Evolutionary conservation across 352 stramenopile genomes (phyloP), one percentile per base, ranked within the genome.

Genomic region (Phytophthora pluvialis): DNA sequence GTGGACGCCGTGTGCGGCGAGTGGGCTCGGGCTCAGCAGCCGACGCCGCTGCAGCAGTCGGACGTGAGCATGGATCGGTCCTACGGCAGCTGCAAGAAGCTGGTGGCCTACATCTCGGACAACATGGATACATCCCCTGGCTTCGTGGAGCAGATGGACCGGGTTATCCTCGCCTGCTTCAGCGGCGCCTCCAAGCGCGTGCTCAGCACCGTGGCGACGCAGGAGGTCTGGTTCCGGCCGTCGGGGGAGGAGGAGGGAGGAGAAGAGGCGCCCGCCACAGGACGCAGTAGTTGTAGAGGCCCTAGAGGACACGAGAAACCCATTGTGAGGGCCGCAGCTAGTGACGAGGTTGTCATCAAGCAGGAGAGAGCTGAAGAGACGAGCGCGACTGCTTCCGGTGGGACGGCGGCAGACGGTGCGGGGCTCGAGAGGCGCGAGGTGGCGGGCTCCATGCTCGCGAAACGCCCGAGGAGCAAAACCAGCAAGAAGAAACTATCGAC

Each of bases 161-260:
- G 81, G 42, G 72, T 90, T 52, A 87, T 90, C 35, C 71, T 87
- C 25, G 78, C 81, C n/a, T 90, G 78, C 60, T 80, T 87, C 61
- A 90, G 78, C 44, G 73, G 75, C 35, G 77, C 77, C 13, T 75
- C 78, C 0, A 76, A 80, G 67, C 61, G 62, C 16, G 77, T 88
- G 55, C 55, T 90, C 10, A 60, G 58, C 25, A 70, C 63, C 9
- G 77, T 88, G 26, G 73, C 82, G 38, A 88, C 74, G 3, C 72
- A 83, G 35, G 72, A 79, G 13, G 38, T 89, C 1, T 90, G 81
- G 81, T 86, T 88, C 59, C 54, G 42, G 10, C 43, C 45, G 28
- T 35, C 36, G 3, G 44, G 32, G 35, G 16, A 25, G 11, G 39
- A 62, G 18, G 21, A 49, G 5, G 26, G 28, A 15, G 39, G 33